Percentiles rank a stretch among this genome's conserved stretches.
Conservation (phyloP, 2,329 filamentous ascomycete genomes). For the Clonostachys chloroleuca region DNA sequence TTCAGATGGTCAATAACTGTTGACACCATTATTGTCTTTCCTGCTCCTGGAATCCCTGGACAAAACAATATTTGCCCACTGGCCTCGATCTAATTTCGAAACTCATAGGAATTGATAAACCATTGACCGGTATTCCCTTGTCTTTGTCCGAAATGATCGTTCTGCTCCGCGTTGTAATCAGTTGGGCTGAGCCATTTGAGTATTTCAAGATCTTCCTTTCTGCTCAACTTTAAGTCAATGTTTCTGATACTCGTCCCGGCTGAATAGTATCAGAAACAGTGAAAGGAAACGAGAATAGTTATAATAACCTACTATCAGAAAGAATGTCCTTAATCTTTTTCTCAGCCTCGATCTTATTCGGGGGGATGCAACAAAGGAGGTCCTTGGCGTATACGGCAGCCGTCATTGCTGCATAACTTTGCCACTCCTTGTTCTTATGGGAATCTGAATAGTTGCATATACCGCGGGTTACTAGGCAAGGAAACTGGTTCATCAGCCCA, state of each 20-base stretch:
- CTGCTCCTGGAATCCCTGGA: conserved; percentile 1
- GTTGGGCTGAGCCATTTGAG: not conserved
- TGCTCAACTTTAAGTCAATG: not conserved
- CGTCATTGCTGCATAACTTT: conserved; percentile 2
- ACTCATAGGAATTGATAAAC: not conserved
- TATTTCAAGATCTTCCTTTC: not conserved
- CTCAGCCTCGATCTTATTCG: not conserved
- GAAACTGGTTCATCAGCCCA: conserved; percentile 9
- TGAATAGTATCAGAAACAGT: not conserved
- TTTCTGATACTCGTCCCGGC: not conserved
- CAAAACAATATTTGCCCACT: not conserved
- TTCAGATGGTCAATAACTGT: conserved; percentile 34
- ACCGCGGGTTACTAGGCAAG: conserved; percentile 23
- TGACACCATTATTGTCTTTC: conserved; percentile 10
- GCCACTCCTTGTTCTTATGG: conserved; percentile 25
- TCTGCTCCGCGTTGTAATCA: not conserved
- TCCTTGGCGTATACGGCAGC: conserved; percentile 11
- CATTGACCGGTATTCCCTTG: not conserved
- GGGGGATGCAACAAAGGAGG: not conserved
- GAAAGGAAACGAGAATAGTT: not conserved
- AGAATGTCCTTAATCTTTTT: not conserved
- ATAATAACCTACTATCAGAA: not conserved
- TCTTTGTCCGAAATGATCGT: not conserved
- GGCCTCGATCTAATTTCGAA: not conserved
- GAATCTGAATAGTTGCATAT: conserved; percentile 29